Percentiles rank a stretch among this genome's conserved stretches.
phyloP scores from a whole-genome alignment of 345 rosid genomes.

The Nephelium lappaceum region DNA sequence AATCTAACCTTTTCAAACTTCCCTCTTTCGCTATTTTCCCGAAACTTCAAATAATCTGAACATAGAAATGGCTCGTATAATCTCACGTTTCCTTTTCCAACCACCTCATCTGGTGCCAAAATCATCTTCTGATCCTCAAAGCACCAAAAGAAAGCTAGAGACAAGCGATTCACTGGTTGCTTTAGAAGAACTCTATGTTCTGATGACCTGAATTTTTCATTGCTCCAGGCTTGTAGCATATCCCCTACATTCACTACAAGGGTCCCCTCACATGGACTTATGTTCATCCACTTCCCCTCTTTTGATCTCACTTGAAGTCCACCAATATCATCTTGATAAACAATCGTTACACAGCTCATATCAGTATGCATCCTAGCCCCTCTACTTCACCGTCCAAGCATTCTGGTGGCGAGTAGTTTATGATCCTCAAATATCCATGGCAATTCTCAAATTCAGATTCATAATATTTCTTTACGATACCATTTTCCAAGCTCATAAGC shows the following conservation, averaged over 20 bases:
- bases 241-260: conserved; percentile 49
- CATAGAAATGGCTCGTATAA: conserved; percentile 42
- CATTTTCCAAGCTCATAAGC: conserved; percentile 31
- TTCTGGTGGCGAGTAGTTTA: conserved; percentile 38
- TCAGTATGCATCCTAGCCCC: conserved; percentile 55
- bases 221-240: conserved; percentile 53
- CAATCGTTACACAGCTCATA: conserved; percentile 49
- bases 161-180: conserved; percentile 28
- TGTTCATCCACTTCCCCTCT: conserved; percentile 49
- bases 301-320: conserved; percentile 47
- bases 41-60: conserved; percentile 41
- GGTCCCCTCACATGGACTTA: conserved; percentile 37
- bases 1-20: conserved; percentile 49
- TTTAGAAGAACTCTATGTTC: conserved; percentile 43
- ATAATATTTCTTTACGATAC: conserved; percentile 21
- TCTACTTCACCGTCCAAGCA: conserved; percentile 29
- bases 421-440: conserved; percentile 45
- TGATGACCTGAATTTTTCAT: conserved; percentile 37
- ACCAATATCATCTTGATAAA: conserved; percentile 39
- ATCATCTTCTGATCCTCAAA: conserved; percentile 43
- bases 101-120: conserved; percentile 37
- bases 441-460: conserved; percentile 40
- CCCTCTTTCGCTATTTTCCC: conserved; percentile 39
- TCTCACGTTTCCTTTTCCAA: conserved; percentile 27
- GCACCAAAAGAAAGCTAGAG: conserved; percentile 50